Evolutionary conservation across 345 rosid genomes (phyloP), one percentile per base, ranked within the genome.

Genomic region (Lepidium aucheri): DNA sequence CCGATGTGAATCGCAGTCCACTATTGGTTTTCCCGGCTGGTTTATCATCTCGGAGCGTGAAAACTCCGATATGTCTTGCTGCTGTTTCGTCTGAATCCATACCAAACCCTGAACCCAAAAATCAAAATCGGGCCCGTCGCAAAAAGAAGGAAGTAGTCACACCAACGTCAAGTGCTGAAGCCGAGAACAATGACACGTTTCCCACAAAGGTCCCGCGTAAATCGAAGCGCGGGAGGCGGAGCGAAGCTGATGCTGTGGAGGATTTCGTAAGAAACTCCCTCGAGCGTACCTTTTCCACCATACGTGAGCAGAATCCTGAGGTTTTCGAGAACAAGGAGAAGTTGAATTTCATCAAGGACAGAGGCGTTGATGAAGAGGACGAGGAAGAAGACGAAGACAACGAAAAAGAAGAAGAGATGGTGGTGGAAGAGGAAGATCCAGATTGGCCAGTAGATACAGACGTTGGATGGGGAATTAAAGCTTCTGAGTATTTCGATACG

Each of bases 381-480:
- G 80, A 79, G 6, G 57, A 72, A 0, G 78, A 61, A 0, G 83
- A 75, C 0, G 67, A 76, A 1, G 75, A 53, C 0, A 80, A 53
- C 0, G 76, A 43, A 3, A 78, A 77, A 11, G 44, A 44, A 36
- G 73, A 73, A 74, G 72, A 77, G 70, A 82, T 82, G 84, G 86
- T 86, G 67, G 90, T 87, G 46, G 96, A 93, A 78, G 96, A 84
- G 67, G 98, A 93, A 39, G 81, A 78, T 73, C 75, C 85, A 9
- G 74, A 84, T 63, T 93, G 98, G 97, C 98, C 96, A 4, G n/a
- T 85, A 68, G 98, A 93, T 77, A 86, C 94, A 9, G 98, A 93
- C 42, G 84, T 90, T 22, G 98, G 98, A 10, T 90, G 97, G 98
- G 98, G 98, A 55, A 79, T 85, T 6, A 79, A 89, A 70, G 95